phyloP scores from a whole-genome alignment of 2,329 filamentous ascomycete species.

The Exophiala dermatitidis region DNA sequence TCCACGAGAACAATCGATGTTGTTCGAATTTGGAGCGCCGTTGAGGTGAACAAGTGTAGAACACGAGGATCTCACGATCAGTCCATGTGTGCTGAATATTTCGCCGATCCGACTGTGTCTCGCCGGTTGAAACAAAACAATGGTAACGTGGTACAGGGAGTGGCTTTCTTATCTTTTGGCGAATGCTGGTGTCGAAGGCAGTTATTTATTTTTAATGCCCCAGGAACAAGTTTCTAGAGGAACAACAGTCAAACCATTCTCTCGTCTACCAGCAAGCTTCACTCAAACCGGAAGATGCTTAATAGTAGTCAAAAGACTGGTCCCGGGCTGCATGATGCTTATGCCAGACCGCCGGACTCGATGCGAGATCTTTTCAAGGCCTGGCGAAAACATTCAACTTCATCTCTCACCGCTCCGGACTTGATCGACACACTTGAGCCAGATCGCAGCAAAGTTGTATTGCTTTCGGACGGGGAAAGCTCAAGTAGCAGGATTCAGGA shows the following conservation, averaged over 20 bases:
- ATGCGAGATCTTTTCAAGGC: conserved; percentile 68
- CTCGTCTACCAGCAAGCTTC: neutral
- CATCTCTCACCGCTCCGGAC: conserved; percentile 39
- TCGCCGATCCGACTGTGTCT: too few relatives aligned
- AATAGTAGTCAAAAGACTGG: neutral
- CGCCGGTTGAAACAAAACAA: too few relatives aligned
- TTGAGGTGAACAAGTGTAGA: neutral
- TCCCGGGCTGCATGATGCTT: conserved; percentile 49
- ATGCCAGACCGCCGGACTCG: conserved; percentile 65
- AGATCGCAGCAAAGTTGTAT: conserved; percentile 25
- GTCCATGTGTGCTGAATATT: too few relatives aligned
- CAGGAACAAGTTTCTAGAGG: neutral
- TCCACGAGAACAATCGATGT: neutral
- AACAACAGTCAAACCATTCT: neutral
- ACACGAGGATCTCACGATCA: too few relatives aligned
- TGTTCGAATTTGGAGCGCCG: neutral
- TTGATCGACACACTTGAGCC: conserved; percentile 50
- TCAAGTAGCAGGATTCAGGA: neutral
- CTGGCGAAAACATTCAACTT: conserved; percentile 49
- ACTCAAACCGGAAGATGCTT: too few relatives aligned
- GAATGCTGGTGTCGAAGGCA: too few relatives aligned
- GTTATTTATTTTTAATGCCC: too few relatives aligned
- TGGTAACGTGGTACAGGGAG: too few relatives aligned
- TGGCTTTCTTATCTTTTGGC: too few relatives aligned
- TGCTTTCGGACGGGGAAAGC: neutral